Base-by-base conservation (phyloP, 306 rosid species). In the Begonia masoniana region DNA sequence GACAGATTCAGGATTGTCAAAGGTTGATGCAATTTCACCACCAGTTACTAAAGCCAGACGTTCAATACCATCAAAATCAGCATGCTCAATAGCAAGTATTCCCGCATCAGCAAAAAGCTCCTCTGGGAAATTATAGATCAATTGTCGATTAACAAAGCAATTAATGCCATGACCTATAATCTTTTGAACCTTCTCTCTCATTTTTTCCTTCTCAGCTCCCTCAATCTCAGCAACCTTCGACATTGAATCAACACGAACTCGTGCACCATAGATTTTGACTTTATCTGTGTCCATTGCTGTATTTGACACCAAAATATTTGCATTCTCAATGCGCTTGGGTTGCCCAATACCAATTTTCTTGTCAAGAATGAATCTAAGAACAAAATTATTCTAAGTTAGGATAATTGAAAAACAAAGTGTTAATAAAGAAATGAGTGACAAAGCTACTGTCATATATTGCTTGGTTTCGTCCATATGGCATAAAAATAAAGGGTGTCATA, bases 311-410 rank as follows among this genome's bases (percentile, higher is more conserved):
- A 85, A 72, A 61, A 85, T 83, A 15, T 85, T 91, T 47, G 92
- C 99, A 56, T 91, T 78, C 72, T 91, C 99, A 55, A 91, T 83
- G 64, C 88, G 86, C 56, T 86, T 91, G 24, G 99, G 99, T 65
- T 91, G 99, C 15, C 99, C 99, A 75, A 91, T 76, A 55, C 99
- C 99, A 50, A 91, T 91, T 81, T 91, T 91, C 86, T 91, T 91
- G 94, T 83, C 99, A 60, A 91, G 94, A 74, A 86, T 92, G 59
- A 92, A 92, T 51, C 99, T 92, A 75, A 53, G 50, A 74, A 61
- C 24, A 36, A 45, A 19, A 59, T 41, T 7, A 67, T 61, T 46
- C 51, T 46, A 69, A 42, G 41, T 62, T 13, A 64, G 53, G 55
- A 60, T 31, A 31, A 31, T 31, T 31, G 7, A 15, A 35, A 5